These are phyloP conservation scores for Onygenales sp. DNA, from an alignment of 2,329 filamentous ascomycete genomes.

Conservation along the genomic window DNA sequence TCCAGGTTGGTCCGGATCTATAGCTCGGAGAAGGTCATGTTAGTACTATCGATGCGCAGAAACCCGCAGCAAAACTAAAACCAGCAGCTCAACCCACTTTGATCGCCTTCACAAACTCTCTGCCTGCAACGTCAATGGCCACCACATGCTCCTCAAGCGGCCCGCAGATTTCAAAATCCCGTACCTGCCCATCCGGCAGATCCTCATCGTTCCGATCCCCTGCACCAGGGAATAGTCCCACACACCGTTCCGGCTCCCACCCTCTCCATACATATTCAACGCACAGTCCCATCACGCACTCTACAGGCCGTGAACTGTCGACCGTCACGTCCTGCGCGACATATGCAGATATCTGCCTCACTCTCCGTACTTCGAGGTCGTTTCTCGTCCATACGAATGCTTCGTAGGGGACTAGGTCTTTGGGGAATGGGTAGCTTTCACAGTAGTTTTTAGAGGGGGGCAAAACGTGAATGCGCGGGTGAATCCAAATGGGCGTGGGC, in stretches of 20 bases:
- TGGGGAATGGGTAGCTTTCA: background rate
- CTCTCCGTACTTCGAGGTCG: background rate
- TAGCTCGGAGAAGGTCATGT: background rate
- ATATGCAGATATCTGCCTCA: background rate
- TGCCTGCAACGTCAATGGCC: background rate
- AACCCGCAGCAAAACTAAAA: background rate
- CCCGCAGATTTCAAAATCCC: conserved; percentile 1
- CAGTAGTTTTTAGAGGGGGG: background rate
- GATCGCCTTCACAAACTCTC: background rate
- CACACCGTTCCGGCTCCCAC: background rate
- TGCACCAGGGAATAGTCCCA: background rate
- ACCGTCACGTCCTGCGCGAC: background rate
- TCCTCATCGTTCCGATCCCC: background rate
- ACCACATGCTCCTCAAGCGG: conserved; percentile 1
- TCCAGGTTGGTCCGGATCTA: conserved; percentile 2
- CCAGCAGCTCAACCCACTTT: background rate
- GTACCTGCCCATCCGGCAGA: background rate
- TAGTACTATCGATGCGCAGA: background rate
- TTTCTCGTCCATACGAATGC: background rate
- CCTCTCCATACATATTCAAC: background rate
- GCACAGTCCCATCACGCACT: background rate
- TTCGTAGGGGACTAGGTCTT: background rate
- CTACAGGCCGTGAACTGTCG: background rate
- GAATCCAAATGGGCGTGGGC: background rate
- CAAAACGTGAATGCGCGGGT: background rate